Percentiles rank a stretch among this genome's conserved stretches.
These are phyloP conservation scores for Scopulariopsis brevicaulis DNA, from an alignment of 2,329 filamentous ascomycete genomes.

Conservation along the genomic window DNA sequence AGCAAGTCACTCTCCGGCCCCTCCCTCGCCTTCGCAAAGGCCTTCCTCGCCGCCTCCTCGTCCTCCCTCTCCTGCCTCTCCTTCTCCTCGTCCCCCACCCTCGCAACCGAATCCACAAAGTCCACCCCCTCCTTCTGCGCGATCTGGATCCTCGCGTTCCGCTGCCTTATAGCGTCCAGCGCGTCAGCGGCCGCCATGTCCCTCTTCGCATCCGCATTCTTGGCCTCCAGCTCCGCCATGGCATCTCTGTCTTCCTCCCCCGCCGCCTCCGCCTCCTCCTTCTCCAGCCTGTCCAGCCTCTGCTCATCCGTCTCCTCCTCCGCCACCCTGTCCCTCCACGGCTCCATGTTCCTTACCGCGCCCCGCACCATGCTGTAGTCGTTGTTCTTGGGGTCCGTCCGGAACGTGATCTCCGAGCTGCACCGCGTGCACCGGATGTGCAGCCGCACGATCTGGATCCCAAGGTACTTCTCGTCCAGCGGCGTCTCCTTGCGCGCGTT, in stretches of 20 bases:
- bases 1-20: slow-evolving; percentile 29
- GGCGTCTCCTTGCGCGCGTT: slow-evolving; percentile 90
- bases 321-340: slow-evolving; percentile 58
- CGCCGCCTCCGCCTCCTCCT: slow-evolving; percentile 54
- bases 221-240: slow-evolving; percentile 91
- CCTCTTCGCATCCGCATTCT: slow-evolving; percentile 81
- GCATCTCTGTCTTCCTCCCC: slow-evolving; percentile 68
- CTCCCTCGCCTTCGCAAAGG: slow-evolving; percentile 57
- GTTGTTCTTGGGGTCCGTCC: slow-evolving; percentile 89
- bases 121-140: slow-evolving; percentile 58
- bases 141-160: slow-evolving; percentile 80
- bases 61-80: slow-evolving; percentile 68
- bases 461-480: slow-evolving; percentile 76
- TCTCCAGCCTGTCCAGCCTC: slow-evolving; percentile 71
- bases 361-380: slow-evolving; percentile 76
- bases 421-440: slow-evolving; percentile 76
- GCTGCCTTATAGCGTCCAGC: slow-evolving; percentile 82
- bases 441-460: slow-evolving; percentile 52
- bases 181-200: slow-evolving; percentile 98
- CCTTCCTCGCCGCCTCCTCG: slow-evolving; percentile 65
- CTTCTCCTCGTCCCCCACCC: slow-evolving; percentile 45
- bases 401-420: slow-evolving; percentile 78
- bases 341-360: slow-evolving; percentile 87
- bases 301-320: slow-evolving; percentile 78
- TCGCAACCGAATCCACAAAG: slow-evolving; percentile 37